A percentile compares a stretch with the other conserved stretches of the same genome.
phyloP scores from a whole-genome alignment of 2,329 filamentous ascomycete genomes.

The Arthrobotrys megalospora region DNA sequence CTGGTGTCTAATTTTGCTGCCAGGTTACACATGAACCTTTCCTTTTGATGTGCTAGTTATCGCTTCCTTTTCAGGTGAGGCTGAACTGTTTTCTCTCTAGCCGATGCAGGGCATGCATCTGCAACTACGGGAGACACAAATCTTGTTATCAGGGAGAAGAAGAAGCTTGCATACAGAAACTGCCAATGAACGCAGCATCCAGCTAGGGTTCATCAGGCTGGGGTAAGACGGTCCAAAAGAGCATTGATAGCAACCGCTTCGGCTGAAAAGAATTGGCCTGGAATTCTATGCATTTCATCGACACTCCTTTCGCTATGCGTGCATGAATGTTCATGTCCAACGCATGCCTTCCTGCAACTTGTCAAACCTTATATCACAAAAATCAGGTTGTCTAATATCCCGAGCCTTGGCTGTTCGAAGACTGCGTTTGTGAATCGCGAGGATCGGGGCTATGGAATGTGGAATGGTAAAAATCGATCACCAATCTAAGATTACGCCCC shows the following conservation, averaged over 20 bases:
- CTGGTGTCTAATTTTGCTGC: constrained; percentile 3
- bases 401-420: not conserved
- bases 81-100: constrained; percentile 20
- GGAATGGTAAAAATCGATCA: constrained; percentile 13
- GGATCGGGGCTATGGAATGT: not conserved
- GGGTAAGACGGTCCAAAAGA: constrained; percentile 3
- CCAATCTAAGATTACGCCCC: constrained; percentile 9
- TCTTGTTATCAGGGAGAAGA: constrained; percentile 10
- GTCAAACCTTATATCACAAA: not conserved
- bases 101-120: constrained; percentile 19
- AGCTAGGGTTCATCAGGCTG: too few relatives aligned
- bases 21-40: constrained; percentile 40
- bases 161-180: not conserved
- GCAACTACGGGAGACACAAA: constrained; percentile 20
- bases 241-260: constrained; percentile 8
- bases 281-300: not conserved
- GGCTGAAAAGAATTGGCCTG: constrained; percentile 15
- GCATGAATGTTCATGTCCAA: constrained; percentile 19
- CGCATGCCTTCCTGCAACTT: constrained; percentile 7
- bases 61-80: constrained; percentile 48
- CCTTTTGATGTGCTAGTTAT: constrained; percentile 6
- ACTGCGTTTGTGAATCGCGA: not conserved
- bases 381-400: constrained; percentile 3
- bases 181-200: not conserved
- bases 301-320: constrained; percentile 9